phyloP scores from a whole-genome alignment of 306 rosid genomes.

The Sesbania bispinosa region DNA sequence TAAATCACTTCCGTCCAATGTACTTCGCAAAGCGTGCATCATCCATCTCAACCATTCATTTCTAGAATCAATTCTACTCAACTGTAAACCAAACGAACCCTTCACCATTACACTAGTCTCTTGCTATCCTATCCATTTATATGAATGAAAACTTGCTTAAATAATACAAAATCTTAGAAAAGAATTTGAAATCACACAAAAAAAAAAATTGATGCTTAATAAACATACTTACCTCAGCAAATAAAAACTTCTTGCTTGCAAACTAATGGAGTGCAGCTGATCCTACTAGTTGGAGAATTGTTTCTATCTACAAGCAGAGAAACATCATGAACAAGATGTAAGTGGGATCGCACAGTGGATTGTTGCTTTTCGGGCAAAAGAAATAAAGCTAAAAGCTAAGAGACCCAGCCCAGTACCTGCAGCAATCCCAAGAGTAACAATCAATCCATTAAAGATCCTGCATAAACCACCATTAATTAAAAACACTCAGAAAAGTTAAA shows the following conservation, averaged over 20 bases:
- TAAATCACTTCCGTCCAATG: too few relatives aligned
- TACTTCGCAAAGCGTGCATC: too few relatives aligned
- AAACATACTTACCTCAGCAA: slow-evolving; percentile 65
- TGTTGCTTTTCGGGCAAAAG: not conserved
- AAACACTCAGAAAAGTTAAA: slow-evolving; percentile 1
- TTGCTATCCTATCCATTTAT: too few relatives aligned
- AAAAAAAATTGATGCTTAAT: too few relatives aligned
- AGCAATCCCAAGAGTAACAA: slow-evolving; percentile 62
- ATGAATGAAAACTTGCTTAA: too few relatives aligned
- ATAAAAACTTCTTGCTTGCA: slow-evolving; percentile 76
- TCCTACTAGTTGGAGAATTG: slow-evolving; percentile 83
- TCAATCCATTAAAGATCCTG: slow-evolving; percentile 64
- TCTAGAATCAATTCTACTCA: too few relatives aligned
- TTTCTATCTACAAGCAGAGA: slow-evolving; percentile 59
- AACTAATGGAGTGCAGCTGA: slow-evolving; percentile 85
- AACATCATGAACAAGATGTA: slow-evolving; percentile 4
- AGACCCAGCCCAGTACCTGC: slow-evolving; percentile 70
- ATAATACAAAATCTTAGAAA: too few relatives aligned
- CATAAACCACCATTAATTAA: slow-evolving; percentile 23
- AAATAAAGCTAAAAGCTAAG: slow-evolving; percentile 45
- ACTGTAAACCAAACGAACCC: too few relatives aligned
- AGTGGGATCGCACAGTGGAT: not conserved
- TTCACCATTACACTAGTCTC: too few relatives aligned
- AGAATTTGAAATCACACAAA: too few relatives aligned
- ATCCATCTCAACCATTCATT: too few relatives aligned